Conservation (phyloP, 2,329 filamentous ascomycete genomes). For the Colletotrichum higginsianum region DNA sequence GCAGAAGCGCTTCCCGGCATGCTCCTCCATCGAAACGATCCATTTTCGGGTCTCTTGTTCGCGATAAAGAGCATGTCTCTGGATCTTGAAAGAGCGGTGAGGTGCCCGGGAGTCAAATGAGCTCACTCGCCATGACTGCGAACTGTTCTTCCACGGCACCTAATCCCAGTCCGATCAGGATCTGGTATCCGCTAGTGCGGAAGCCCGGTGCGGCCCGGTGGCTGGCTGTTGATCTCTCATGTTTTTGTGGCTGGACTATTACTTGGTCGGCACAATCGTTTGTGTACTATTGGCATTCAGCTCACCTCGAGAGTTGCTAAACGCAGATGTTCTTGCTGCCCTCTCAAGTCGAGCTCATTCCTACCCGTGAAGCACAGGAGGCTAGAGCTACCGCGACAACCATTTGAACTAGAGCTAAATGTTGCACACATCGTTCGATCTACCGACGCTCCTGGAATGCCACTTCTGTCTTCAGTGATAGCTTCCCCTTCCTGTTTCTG, state of each 20-base stretch:
- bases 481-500: slow-evolving; percentile 24
- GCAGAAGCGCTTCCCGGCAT: not conserved
- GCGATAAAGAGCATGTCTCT: not conserved
- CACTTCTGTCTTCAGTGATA: no score
- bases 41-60: no score
- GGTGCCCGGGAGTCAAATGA: slow-evolving; percentile 8
- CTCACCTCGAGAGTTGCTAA: not conserved
- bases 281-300: not conserved
- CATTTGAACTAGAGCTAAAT: not conserved
- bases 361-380: not conserved
- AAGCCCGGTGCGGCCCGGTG: slow-evolving; percentile 30
- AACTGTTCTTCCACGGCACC: slow-evolving; percentile 2
- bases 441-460: not conserved
- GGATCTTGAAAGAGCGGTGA: slow-evolving; percentile 23
- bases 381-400: not conserved
- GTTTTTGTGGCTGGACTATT: slow-evolving; percentile 13
- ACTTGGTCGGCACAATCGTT: no score
- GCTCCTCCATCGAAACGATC: not conserved
- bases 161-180: slow-evolving; percentile 10
- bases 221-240: slow-evolving; percentile 4
- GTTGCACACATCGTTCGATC: slow-evolving; percentile 18
- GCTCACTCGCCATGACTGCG: slow-evolving; percentile 6
- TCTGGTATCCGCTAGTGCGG: slow-evolving; percentile 18
- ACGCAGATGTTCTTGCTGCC: not conserved
- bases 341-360: slow-evolving; percentile 2